Conservation (phyloP, 805 yeast species). For the Priceomyces melissophilus region DNA sequence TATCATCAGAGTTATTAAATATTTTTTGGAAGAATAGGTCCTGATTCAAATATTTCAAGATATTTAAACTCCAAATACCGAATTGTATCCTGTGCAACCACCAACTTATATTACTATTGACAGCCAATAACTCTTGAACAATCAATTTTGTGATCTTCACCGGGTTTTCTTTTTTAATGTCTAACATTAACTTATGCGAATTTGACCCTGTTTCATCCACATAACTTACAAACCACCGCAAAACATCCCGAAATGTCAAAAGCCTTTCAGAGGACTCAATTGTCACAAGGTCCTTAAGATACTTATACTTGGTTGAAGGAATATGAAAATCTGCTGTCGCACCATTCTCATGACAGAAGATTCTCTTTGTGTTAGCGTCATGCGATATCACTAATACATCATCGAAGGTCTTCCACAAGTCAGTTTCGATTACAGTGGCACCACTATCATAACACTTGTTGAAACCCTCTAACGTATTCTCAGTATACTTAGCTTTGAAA, state of each 20-base stretch:
- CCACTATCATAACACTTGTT: slow-evolving; percentile 34
- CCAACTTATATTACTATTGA: slow-evolving; percentile 28
- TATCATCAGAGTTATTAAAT: slow-evolving; percentile 11
- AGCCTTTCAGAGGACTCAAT: slow-evolving; percentile 31
- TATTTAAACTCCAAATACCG: slow-evolving; percentile 40
- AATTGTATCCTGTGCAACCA: slow-evolving; percentile 38
- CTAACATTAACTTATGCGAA: slow-evolving; percentile 32
- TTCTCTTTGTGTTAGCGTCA: slow-evolving; percentile 36
- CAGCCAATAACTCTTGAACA: slow-evolving; percentile 26
- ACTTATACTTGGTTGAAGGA: slow-evolving; percentile 26
- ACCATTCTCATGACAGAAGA: slow-evolving; percentile 34
- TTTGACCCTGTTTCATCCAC: slow-evolving; percentile 14
- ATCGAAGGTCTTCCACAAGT: slow-evolving; percentile 38
- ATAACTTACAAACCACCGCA: slow-evolving; percentile 29
- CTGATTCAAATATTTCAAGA: slow-evolving; percentile 38
- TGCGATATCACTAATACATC: slow-evolving; percentile 38
- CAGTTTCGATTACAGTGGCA: slow-evolving; percentile 41
- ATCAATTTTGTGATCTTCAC: slow-evolving; percentile 27
- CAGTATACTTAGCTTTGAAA: slow-evolving; percentile 37
- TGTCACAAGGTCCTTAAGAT: slow-evolving; percentile 26
- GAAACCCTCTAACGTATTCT: slow-evolving; percentile 39
- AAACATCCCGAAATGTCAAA: slow-evolving; percentile 27
- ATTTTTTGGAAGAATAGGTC: slow-evolving; percentile 29
- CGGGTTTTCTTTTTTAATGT: slow-evolving; percentile 39
- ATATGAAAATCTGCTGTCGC: slow-evolving; percentile 33